A percentile compares a stretch with the other conserved stretches of the same genome.
Conservation (phyloP, 1,284 basidiomycete genomes). For the Xerocomus minutiporus region DNA sequence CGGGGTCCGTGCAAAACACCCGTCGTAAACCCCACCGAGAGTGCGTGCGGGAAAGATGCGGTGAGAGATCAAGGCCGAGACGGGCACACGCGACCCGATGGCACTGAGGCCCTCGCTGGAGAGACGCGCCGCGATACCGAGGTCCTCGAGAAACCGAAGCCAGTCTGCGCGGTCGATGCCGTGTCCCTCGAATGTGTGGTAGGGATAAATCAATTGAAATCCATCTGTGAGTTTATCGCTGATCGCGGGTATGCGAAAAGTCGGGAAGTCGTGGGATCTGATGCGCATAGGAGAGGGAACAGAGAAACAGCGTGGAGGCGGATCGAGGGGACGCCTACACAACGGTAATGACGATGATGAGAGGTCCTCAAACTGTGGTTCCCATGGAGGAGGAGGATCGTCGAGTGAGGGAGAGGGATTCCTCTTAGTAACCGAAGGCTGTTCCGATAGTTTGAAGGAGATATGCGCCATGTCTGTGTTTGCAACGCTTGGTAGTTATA, state of each 20-base stretch:
- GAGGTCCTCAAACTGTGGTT: conserved; percentile 27
- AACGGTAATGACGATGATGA: not conserved
- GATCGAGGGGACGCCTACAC: conserved; percentile 26
- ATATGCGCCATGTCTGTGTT: conserved; percentile 14
- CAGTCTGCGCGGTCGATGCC: conserved; percentile 29
- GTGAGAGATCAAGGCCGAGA: conserved; percentile 11
- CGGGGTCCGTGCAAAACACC: conserved; percentile 17
- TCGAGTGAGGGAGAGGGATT: not conserved
- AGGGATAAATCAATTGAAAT: conserved; percentile 29
- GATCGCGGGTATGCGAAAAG: conserved; percentile 27
- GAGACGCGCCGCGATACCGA: conserved; percentile 27
- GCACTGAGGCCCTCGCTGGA: conserved; percentile 21
- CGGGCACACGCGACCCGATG: conserved; percentile 21
- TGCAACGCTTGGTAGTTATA: not conserved
- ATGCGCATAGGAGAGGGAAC: conserved; percentile 26
- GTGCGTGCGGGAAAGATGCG: conserved; percentile 14
- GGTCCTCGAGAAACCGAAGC: conserved; percentile 28
- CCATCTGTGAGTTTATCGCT: conserved; percentile 23
- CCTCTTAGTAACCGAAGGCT: not conserved
- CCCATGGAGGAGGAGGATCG: conserved; percentile 24
- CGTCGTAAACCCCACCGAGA: conserved; percentile 23
- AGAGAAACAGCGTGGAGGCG: conserved; percentile 33
- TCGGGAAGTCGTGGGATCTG: conserved; percentile 25
- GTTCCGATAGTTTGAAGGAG: conserved; percentile 3
- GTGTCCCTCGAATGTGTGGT: conserved; percentile 22